Percentiles rank a stretch among this genome's conserved stretches.
Conservation (phyloP, 371 early-diverging fungal genomes). For the Mucor piriformis region DNA sequence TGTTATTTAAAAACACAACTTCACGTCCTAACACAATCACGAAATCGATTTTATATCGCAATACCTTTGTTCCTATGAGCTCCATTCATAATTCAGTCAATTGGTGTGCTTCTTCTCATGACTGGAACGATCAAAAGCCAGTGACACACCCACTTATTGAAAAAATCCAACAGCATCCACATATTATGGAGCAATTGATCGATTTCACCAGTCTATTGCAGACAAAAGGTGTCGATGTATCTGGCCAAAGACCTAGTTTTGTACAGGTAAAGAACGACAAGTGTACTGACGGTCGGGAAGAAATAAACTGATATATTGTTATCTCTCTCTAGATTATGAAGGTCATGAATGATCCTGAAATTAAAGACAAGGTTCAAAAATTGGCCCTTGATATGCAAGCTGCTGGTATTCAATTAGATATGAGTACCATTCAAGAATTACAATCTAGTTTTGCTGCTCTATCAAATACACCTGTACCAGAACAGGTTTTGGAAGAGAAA, state of each 20-base stretch:
- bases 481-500: neutral
- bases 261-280: slow-evolving; percentile 19
- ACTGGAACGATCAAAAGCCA: slow-evolving; percentile 15
- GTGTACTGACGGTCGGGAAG: neutral
- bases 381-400: slow-evolving; percentile 40
- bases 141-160: slow-evolving; percentile 39
- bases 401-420: slow-evolving; percentile 47
- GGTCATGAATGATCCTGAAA: slow-evolving; percentile 48
- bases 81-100: neutral
- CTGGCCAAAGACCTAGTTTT: slow-evolving; percentile 36
- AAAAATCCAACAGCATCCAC: slow-evolving; percentile 37
- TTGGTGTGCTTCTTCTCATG: slow-evolving; percentile 19
- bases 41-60: neutral
- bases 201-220: slow-evolving; percentile 40
- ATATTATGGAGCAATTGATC: slow-evolving; percentile 39
- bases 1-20: neutral
- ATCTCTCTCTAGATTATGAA: slow-evolving; percentile 33
- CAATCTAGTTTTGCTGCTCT: slow-evolving; percentile 26
- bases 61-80: neutral
- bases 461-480: neutral
- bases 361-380: slow-evolving; percentile 27
- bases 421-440: slow-evolving; percentile 41
- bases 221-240: slow-evolving; percentile 36
- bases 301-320: too few relatives aligned
- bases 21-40: neutral